Evolutionary conservation across 495 filamentous ascomycete genomes (phyloP), one percentile per base, ranked within the genome.

Genomic region (Podospora sp.): DNA sequence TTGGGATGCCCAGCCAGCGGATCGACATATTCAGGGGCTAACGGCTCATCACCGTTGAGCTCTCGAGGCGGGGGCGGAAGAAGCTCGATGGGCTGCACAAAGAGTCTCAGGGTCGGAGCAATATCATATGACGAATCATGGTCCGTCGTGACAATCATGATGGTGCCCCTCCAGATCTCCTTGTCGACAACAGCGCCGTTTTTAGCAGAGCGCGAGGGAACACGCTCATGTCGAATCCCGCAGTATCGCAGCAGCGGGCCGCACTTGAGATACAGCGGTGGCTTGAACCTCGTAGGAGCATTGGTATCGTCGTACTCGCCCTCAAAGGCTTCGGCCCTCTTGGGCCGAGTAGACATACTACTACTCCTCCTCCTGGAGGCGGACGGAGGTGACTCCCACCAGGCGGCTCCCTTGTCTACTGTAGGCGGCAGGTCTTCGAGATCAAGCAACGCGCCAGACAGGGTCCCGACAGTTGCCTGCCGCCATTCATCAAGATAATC

Each of bases 81-180:
- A 25, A 96, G 83, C 68, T 96, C 91, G 77, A 92, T 90, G 0
- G 93, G 90, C 73, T 97, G 93, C 18, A 86, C 86, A 76, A 97
- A 99, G 4, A 99, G 73, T 53, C 92, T 85, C 63, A 98, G 78
- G 4, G 84, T 89, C 20, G 95, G 95, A 8, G 85, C 82, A 22
- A 86, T 85, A n/a, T 91, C 86, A 74, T 96, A 96, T 1, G 88
- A 89, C 5, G 93, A 97, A 25, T 89, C 82, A 9, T 86, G 84
- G 72, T 98, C 94, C 40, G 85, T 83, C 0, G 95, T 97, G 35
- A 98, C 92, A 65, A 98, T 95, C 91, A 99, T 91, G 27, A 98
- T 83, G 66, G 87, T 93, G 26, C 95, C 95, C 77, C 93, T 87
- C 95, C 95, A 99, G 25, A 92, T 89, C 66, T 96, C 92, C 65